phyloP scores from a whole-genome alignment of 1,284 basidiomycete species.

The Apiotrichum sp. region DNA sequence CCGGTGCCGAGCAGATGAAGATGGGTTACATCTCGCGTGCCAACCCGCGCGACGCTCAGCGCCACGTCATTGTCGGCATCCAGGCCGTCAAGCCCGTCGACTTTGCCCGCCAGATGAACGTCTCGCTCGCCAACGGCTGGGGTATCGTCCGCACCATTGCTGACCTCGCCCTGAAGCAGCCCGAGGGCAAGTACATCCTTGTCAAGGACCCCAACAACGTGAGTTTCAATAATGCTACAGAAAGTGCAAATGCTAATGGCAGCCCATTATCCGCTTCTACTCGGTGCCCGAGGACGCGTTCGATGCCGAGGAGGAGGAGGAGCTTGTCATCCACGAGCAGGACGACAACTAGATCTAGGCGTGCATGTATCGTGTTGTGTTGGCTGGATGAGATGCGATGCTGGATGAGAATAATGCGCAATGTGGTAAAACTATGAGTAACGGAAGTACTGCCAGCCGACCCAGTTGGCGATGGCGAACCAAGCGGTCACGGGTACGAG shows the following conservation, averaged over 20 bases:
- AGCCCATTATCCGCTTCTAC: constrained; percentile 93
- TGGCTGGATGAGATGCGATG: neutral
- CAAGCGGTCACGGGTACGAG: constrained; percentile 74
- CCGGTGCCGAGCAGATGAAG: constrained; percentile 95
- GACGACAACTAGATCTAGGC: constrained; percentile 21
- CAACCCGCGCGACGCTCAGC: constrained; percentile 86
- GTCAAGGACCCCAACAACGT: constrained; percentile 97
- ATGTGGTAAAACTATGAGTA: constrained; percentile 55
- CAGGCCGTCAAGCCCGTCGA: constrained; percentile 91
- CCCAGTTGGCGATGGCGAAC: constrained; percentile 94
- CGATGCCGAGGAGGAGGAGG: constrained; percentile 72
- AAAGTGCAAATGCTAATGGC: constrained; percentile 5
- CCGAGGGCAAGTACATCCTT: constrained; percentile 91
- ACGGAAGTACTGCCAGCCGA: constrained; percentile 89
- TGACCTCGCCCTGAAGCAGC: constrained; percentile 87
- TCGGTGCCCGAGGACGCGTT: constrained; percentile 83
- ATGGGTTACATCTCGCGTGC: constrained; percentile 91
- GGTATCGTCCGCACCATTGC: constrained; percentile 93
- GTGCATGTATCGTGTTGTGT: constrained; percentile 8
- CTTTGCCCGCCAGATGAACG: constrained; percentile 91
- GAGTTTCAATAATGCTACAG: constrained; percentile 33
- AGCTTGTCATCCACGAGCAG: constrained; percentile 49
- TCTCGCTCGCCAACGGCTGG: constrained; percentile 95
- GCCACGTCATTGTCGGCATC: constrained; percentile 92
- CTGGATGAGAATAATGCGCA: neutral